Evolutionary conservation across 495 filamentous ascomycete species (phyloP), one percentile per base, ranked within the genome.

Genomic region (Opeltia flavorubescens): DNA sequence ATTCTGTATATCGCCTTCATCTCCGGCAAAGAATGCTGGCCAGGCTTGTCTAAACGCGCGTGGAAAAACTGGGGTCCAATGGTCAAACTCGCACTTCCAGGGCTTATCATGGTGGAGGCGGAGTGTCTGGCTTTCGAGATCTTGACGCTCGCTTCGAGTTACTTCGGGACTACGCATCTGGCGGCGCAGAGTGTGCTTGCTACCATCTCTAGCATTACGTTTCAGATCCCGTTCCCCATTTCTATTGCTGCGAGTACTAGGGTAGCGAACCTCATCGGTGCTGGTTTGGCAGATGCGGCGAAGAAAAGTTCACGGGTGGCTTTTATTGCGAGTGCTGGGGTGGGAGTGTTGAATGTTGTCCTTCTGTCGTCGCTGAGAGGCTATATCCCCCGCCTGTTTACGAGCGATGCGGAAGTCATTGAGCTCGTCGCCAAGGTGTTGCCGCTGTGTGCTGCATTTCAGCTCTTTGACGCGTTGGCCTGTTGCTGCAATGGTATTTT

Each of bases 91-190:
- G 86, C 88, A 0, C 61, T 94, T 15, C 88, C 82, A 0, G 89
- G 89, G 3, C 75, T 95, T 58, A 62, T 93, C 34, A 95, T 94
- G 86, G 83, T 96, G 1, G 81, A 91, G 59, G 88, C 89, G 5
- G 89, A 95, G 58, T 89, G 78, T 62, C 72, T 94, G 4, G 85
- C 85, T 15, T 89, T 91, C 53, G 85, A 89, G 57, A 71, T 89
- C 31, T 61, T 91, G 36, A 89, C 84, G 0, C 67, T 91, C 11
- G 74, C 76, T 5, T 75, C 81, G 0, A 78, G 77, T 15, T 80
- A 82, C 47, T 76, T 89, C 43, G 80, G 78, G 18, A 81, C 81
- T 0, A 71, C 74, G 1, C 72, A 76, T 31, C 67, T 91, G 6
- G 83, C 83, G 0, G 80, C 83, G 0, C 81, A 87, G 50, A 76